Percentiles rank a stretch among this genome's conserved stretches.
phyloP scores from a whole-genome alignment of 2,329 filamentous ascomycete genomes.

The Thelonectria discophora region DNA sequence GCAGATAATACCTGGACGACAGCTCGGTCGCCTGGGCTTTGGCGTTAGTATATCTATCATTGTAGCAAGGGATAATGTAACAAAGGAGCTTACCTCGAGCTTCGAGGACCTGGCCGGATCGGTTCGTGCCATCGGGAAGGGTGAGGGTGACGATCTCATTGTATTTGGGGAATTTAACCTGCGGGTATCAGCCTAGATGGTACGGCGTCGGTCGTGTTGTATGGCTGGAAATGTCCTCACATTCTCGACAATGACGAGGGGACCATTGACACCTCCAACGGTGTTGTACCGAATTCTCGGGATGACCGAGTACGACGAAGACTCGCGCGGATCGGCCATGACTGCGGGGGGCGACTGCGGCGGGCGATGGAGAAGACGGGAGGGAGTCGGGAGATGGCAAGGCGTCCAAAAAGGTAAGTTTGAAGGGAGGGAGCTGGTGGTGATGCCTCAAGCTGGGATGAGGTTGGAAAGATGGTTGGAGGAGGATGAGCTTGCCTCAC shows the following conservation, averaged over 20 bases:
- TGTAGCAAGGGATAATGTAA: conserved; percentile 16
- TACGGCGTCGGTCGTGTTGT: conserved; percentile 9
- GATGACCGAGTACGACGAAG: conserved; percentile 67
- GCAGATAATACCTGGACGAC: conserved; percentile 81
- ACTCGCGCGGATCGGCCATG: conserved; percentile 67
- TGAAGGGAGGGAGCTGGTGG: conserved; percentile 35
- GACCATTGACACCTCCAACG: conserved; percentile 96
- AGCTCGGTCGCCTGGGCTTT: conserved; percentile 78
- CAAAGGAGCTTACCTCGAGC: conserved; percentile 77
- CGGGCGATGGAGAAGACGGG: conserved; percentile 25
- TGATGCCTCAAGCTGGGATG: conserved; percentile 43
- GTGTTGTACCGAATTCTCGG: conserved; percentile 92
- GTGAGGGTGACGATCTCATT: conserved; percentile 98
- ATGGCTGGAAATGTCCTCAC: conserved; percentile 55
- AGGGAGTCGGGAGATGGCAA: conserved; percentile 28
- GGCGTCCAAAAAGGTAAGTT: conserved; percentile 24
- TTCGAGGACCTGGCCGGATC: conserved; percentile 95
- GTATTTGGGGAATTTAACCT: conserved; percentile 98
- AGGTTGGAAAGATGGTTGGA: conserved; percentile 52
- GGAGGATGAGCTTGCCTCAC: conserved; percentile 53
- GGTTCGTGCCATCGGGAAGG: conserved; percentile 91
- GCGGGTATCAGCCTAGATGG: conserved; percentile 41
- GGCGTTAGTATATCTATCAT: conserved; percentile 34
- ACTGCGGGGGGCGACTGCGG: conserved; percentile 42
- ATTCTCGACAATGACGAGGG: conserved; percentile 96